phyloP scores from a whole-genome alignment of 164 flowering plant genomes.

The Echeveria elegans region DNA sequence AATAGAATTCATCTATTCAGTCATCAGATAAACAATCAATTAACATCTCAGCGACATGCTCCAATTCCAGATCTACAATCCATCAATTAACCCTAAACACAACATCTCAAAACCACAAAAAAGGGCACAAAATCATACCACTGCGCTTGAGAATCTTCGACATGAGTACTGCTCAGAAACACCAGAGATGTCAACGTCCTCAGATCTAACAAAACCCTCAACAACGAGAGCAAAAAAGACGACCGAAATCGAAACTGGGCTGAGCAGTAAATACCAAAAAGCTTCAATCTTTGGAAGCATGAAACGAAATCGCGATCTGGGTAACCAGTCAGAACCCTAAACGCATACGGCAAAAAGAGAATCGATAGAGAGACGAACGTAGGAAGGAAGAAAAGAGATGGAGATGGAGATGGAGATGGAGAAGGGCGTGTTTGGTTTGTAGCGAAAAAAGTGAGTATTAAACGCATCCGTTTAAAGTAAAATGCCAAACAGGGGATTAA shows the following conservation, averaged over 20 bases:
- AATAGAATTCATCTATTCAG: neutral
- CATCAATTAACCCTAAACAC: neutral
- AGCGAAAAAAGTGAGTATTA: neutral
- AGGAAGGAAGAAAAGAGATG: neutral
- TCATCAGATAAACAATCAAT: neutral
- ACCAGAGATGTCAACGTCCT: conserved; percentile 10
- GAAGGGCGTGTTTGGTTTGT: neutral
- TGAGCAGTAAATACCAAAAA: neutral
- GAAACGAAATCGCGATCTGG: neutral
- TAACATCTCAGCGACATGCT: conserved; percentile 8
- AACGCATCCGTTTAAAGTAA: neutral
- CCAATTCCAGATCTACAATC: conserved; percentile 7
- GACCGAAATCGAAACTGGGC: neutral
- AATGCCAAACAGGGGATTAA: neutral
- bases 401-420: neutral
- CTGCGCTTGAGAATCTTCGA: conserved; percentile 38
- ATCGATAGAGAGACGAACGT: neutral
- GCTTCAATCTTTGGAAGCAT: neutral
- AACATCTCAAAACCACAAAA: neutral
- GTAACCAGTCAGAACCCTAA: neutral
- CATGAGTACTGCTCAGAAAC: conserved; percentile 27
- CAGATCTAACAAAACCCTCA: conserved; percentile 16
- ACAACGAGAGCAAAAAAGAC: neutral
- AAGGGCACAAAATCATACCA: conserved; percentile 18
- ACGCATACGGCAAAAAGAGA: neutral